Evolutionary conservation across 2,329 filamentous ascomycete genomes (phyloP).

Genomic region (Calonectria crousiana): DNA sequence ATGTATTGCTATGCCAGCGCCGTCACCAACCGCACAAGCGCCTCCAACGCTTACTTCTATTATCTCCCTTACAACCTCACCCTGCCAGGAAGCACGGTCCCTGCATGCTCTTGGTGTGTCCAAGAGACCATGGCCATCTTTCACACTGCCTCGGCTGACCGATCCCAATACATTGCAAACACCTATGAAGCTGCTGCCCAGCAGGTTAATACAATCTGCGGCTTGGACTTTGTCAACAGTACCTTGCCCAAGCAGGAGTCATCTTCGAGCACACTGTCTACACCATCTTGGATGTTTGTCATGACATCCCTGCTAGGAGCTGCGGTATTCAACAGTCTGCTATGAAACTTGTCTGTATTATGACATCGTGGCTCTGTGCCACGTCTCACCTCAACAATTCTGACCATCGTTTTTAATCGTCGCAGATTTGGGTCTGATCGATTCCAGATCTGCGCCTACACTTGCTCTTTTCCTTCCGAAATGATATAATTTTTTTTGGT

Average conservation of each 20-base stretch:
- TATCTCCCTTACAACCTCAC: slow-evolving; percentile 83
- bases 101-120: slow-evolving; percentile 82
- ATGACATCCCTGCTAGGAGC: slow-evolving; percentile 30
- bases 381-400: background rate
- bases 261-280: slow-evolving; percentile 25
- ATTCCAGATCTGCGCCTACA: slow-evolving; percentile 9
- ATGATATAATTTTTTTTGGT: slow-evolving; percentile 31
- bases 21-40: slow-evolving; percentile 78
- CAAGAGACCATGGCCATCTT: slow-evolving; percentile 86
- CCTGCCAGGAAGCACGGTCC: slow-evolving; percentile 75
- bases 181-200: slow-evolving; percentile 80
- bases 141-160: slow-evolving; percentile 74
- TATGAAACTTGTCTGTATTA: slow-evolving; percentile 26
- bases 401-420: slow-evolving; percentile 33
- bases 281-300: slow-evolving; percentile 35
- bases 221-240: slow-evolving; percentile 67
- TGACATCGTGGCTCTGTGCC: background rate
- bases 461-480: slow-evolving; percentile 23
- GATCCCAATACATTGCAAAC: slow-evolving; percentile 72
- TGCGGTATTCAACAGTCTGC: slow-evolving; percentile 32
- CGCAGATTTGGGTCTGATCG: slow-evolving; percentile 27
- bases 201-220: slow-evolving; percentile 77
- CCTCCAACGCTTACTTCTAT: slow-evolving; percentile 84
- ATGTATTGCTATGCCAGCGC: slow-evolving; percentile 88
- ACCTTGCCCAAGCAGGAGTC: slow-evolving; percentile 58